Evolutionary conservation across 257 asterid species (phyloP), one percentile per base, ranked within the genome.

Genomic region (Linaria vulgaris): DNA sequence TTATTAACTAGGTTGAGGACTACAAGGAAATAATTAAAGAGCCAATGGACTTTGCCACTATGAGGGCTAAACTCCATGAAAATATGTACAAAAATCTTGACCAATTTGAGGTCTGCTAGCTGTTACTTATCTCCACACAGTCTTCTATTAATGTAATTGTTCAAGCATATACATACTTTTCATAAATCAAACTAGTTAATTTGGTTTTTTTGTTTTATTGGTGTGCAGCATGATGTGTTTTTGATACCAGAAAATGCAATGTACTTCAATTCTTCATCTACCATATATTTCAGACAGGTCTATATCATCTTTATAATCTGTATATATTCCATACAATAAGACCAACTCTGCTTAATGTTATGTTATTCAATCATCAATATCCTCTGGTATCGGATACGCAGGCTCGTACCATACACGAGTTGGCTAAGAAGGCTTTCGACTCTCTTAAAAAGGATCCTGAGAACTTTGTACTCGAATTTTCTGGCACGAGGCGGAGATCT

Each of bases 21-120:
- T 92, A 92, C 79, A 78, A 80, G 63, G 85, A 86, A 38, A 80
- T 88, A 69, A 82, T 92, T 30, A 78, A 83, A 72, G 86, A 86
- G 70, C 95, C 97, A 6, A 92, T 92, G 97, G 96, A 92, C 76
- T 92, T 92, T 10, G 97, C 86, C 41, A 92, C 96, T n/a, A 88
- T 89, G 91, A 82, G 96, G 76, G 97, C 96, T 56, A 92, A 92
- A 68, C 88, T 92, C 74, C 95, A 92, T 25, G 96, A 92, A 72
- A 97, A 91, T 55, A 69, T 88, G 95, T 88, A 88, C 54, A 51
- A 74, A 30, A 83, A 74, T 74, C 89, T 88, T 34, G 74, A 87
- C 70, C 84, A 88, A 51, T 92, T 88, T 57, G 86, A 92, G 96
- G 98, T 91, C 51, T 60, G 72, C 9, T 67, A 45, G 72, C 9